phyloP scores from a whole-genome alignment of 768 basidiomycete genomes.

The Amanita muscaria region DNA sequence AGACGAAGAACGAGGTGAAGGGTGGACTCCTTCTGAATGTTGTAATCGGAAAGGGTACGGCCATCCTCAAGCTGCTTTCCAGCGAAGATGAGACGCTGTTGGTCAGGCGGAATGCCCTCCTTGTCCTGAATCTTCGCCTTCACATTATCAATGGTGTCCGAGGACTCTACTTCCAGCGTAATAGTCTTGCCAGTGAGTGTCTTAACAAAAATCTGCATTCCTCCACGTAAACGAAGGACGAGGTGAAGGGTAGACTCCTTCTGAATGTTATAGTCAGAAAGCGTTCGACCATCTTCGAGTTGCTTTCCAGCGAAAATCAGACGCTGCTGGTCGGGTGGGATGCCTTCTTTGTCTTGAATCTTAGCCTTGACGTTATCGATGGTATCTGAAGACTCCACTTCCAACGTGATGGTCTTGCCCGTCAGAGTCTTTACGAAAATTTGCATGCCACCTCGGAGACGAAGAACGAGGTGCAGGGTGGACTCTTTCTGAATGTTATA shows the following conservation, averaged over 20 bases:
- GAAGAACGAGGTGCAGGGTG: slow-evolving; percentile 46
- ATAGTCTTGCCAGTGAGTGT: slow-evolving; percentile 87
- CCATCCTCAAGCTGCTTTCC: slow-evolving; percentile 96
- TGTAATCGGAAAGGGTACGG: slow-evolving; percentile 81
- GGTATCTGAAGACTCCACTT: slow-evolving; percentile 73
- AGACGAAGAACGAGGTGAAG: slow-evolving; percentile 48
- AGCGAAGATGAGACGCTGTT: slow-evolving; percentile 93
- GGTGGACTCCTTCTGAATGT: slow-evolving; percentile 94
- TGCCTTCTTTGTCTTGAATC: slow-evolving; percentile 82
- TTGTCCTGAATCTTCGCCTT: slow-evolving; percentile 84
- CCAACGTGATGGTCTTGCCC: slow-evolving; percentile 86
- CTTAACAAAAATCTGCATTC: slow-evolving; percentile 86
- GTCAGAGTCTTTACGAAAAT: slow-evolving; percentile 86
- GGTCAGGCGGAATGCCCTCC: slow-evolving; percentile 78
- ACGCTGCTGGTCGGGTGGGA: slow-evolving; percentile 73
- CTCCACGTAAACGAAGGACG: slow-evolving; percentile 36
- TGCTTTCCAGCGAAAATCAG: slow-evolving; percentile 81
- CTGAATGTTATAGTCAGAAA: slow-evolving; percentile 62
- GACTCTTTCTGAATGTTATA: slow-evolving; percentile 64
- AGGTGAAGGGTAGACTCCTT: slow-evolving; percentile 58
- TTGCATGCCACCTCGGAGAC: slow-evolving; percentile 55
- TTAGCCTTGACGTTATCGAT: slow-evolving; percentile 76
- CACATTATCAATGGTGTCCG: slow-evolving; percentile 69
- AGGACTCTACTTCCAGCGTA: slow-evolving; percentile 76
- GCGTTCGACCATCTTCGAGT: slow-evolving; percentile 73